Conservation (phyloP, 768 basidiomycete genomes). For the Collybia sordida region DNA sequence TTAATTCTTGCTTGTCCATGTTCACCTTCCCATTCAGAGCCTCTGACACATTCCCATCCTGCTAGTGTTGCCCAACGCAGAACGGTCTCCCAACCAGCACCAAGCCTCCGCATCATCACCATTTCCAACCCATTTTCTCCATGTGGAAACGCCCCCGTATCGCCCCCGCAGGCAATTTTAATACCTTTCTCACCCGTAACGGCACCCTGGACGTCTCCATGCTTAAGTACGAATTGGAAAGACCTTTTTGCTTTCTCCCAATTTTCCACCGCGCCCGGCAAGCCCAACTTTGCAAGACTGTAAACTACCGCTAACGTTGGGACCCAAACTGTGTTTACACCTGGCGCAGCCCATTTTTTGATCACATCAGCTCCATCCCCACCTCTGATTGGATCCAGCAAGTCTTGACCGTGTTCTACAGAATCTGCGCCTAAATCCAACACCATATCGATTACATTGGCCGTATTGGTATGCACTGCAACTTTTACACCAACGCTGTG, state of each 20-base stretch:
- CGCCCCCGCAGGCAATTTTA: conserved; percentile 57
- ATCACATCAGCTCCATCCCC: conserved; percentile 17
- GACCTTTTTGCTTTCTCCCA: conserved; percentile 39
- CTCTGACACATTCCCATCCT: conserved; percentile 56
- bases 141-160: conserved; percentile 64
- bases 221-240: conserved; percentile 45
- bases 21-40: conserved; percentile 42
- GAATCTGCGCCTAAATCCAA: conserved; percentile 42
- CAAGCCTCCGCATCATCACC: conserved; percentile 56
- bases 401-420: conserved; percentile 54
- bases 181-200: conserved; percentile 6
- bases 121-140: conserved; percentile 62
- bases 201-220: conserved; percentile 33
- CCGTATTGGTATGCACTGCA: conserved; percentile 1
- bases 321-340: conserved; percentile 44
- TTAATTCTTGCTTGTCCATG: conserved; percentile 18
- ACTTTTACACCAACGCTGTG: conserved; percentile 29
- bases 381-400: conserved; percentile 19
- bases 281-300: conserved; percentile 20
- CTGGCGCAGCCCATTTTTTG: conserved; percentile 20
- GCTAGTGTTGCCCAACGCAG: conserved; percentile 60
- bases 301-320: conserved; percentile 58
- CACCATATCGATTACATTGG: conserved; percentile 1
- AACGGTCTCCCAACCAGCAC: conserved; percentile 51
- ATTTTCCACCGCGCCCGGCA: conserved; percentile 7